Evolutionary conservation across 2,329 filamentous ascomycete genomes (phyloP).

Genomic region (Didymella glomerata): DNA sequence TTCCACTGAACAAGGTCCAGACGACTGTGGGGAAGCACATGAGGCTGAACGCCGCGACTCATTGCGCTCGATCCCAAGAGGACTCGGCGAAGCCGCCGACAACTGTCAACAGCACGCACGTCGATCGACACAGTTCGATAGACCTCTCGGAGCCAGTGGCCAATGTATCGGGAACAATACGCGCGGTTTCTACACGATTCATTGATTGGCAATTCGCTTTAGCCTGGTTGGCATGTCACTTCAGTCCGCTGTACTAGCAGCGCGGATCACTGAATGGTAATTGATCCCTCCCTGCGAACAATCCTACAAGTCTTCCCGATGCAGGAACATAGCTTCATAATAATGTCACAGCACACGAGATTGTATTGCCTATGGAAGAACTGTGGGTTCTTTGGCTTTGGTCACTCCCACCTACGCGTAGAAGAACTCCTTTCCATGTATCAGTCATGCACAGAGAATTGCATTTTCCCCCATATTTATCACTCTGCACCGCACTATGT

Average conservation of each 20-base stretch:
- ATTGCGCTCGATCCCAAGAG: not conserved
- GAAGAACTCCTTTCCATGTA: not conserved
- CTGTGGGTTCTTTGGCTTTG: not conserved
- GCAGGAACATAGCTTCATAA: not conserved
- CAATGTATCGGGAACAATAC: not conserved
- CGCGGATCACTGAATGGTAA: not conserved
- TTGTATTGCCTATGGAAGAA: not conserved
- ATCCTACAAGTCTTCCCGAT: not conserved
- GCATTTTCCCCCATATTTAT: not conserved
- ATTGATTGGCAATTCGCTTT: not conserved
- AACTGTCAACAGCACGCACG: not conserved
- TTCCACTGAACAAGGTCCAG: not conserved
- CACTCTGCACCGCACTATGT: not conserved
- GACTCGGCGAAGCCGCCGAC: constrained; percentile 8
- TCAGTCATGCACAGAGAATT: not conserved
- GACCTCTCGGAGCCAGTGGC: not conserved
- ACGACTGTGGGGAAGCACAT: not conserved
- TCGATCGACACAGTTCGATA: not conserved
- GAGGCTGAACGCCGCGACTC: not conserved
- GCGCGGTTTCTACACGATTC: not conserved
- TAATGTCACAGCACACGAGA: no score
- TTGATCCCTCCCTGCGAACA: not conserved
- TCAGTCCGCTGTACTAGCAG: not conserved
- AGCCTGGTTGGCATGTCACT: not conserved
- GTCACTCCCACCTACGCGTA: not conserved